A percentile compares a stretch with the other conserved stretches of the same genome.
Conservation (phyloP, 2,329 filamentous ascomycete genomes). For the Cytospora piceicola region DNA sequence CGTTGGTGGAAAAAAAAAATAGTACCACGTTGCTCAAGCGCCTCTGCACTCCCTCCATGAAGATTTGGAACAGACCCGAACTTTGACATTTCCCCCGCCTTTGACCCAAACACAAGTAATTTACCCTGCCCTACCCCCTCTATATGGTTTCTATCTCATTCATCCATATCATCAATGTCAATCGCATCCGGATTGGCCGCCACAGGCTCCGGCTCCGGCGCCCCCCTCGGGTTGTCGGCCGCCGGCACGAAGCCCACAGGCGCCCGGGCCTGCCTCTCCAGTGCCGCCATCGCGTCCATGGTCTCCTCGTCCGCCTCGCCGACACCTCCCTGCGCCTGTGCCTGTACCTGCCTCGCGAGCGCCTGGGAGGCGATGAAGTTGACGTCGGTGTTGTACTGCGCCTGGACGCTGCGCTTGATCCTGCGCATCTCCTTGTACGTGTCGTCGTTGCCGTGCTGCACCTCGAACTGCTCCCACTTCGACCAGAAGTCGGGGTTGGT, state of each 20-base stretch:
- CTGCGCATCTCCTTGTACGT: slow-evolving; percentile 99
- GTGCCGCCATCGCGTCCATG: slow-evolving; percentile 83
- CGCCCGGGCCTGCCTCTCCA: slow-evolving; percentile 86
- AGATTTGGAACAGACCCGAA: slow-evolving; percentile 3
- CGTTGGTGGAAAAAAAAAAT: slow-evolving; percentile 7
- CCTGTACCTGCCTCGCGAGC: slow-evolving; percentile 74
- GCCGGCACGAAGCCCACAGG: slow-evolving; percentile 91
- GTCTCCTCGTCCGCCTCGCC: slow-evolving; percentile 52
- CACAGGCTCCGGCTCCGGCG: slow-evolving; percentile 45
- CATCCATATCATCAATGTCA: slow-evolving; percentile 74
- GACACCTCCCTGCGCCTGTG: slow-evolving; percentile 48
- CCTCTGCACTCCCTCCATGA: background rate
- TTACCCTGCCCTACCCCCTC: background rate
- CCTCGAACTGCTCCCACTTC: slow-evolving; percentile 97
- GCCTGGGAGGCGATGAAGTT: slow-evolving; percentile 98
- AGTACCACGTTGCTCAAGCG: background rate
- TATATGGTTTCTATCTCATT: slow-evolving; percentile 47
- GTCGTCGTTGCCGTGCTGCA: slow-evolving; percentile 97
- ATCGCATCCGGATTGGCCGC: slow-evolving; percentile 84
- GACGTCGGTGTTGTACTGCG: slow-evolving; percentile 98
- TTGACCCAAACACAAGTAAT: background rate
- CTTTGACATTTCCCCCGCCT: slow-evolving; percentile 9
- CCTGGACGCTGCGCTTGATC: slow-evolving; percentile 95
- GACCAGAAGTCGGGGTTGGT: slow-evolving; percentile 91
- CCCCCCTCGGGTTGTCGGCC: slow-evolving; percentile 71